Evolutionary conservation across 148 eudicot species (phyloP).

Genomic region (Rhododendron mucronatum): DNA sequence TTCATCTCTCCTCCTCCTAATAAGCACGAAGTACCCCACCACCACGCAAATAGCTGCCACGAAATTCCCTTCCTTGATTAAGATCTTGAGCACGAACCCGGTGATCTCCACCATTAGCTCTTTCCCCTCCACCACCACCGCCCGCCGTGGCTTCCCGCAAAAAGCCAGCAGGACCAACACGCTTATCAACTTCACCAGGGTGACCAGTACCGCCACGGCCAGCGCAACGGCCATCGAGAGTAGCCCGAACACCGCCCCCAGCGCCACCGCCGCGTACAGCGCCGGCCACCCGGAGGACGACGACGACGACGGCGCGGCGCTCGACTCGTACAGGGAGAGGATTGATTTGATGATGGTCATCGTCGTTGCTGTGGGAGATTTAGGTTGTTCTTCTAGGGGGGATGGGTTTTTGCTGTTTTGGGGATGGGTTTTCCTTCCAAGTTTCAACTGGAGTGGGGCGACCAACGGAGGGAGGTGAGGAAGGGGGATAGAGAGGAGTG

Average conservation of each 20-base stretch:
- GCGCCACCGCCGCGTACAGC: background rate
- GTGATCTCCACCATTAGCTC: conserved; percentile 52
- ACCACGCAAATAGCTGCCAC: conserved; percentile 9
- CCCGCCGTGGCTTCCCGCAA: conserved; percentile 30
- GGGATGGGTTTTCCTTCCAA: too few relatives aligned
- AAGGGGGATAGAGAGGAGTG: too few relatives aligned
- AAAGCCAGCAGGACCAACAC: conserved; percentile 45
- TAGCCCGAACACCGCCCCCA: conserved; percentile 35
- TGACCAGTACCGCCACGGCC: conserved; percentile 69
- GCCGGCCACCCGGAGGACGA: too few relatives aligned
- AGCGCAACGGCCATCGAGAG: conserved; percentile 69
- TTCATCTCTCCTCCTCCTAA: background rate
- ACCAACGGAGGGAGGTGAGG: too few relatives aligned
- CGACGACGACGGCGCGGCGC: too few relatives aligned
- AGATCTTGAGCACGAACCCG: conserved; percentile 35
- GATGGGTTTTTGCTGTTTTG: too few relatives aligned
- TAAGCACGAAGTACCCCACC: background rate
- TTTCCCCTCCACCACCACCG: conserved; percentile 43
- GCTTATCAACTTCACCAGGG: conserved; percentile 54
- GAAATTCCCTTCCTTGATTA: conserved; percentile 7
- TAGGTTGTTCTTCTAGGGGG: too few relatives aligned
- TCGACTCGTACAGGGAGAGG: too few relatives aligned
- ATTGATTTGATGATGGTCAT: too few relatives aligned
- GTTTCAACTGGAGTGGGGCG: too few relatives aligned
- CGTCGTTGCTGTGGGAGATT: too few relatives aligned